Evolutionary conservation across 2,329 filamentous ascomycete species (phyloP), one percentile per base, ranked within the genome.

Genomic region (Curvularia eragrostidis): DNA sequence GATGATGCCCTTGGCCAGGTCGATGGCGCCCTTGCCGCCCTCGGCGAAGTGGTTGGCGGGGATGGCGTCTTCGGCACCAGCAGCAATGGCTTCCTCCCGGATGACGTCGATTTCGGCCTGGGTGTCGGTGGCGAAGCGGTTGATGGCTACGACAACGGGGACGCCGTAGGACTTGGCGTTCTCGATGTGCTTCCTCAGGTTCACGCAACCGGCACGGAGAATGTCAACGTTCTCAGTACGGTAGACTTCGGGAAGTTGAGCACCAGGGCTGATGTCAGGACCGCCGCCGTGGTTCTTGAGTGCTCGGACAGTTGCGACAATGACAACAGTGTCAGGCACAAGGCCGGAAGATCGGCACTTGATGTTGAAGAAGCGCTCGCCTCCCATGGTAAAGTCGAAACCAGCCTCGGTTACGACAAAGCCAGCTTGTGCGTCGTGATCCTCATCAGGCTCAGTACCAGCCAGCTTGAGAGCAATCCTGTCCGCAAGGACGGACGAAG

Each of bases 351-450:
- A 91, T 59, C 95, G 90, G 82, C 95, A 98, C 85, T 99, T 99
- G 84, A 99, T 98, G 83, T 99, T 98, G 87, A 99, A 98, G 85
- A 99, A 99, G 51, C 95, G 90, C 84, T 99, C 95, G 63, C 95
- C 95, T 64, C 95, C 95, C 95, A 99, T 99, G 71, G 95, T 98
- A 81, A 99, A 99, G 79, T 99, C 95, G 78, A 99, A 99, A 9
- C 95, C 95, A 52, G 95, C 94, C 79, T 99, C 95, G 1, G 95
- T 99, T 36, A 99, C 89, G 21, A 97, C 94, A 70, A 95, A 98
- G 9, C 95, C 95, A 28, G 91, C 87, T 83, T 95, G 94, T 67
- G 88, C 82, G 49, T 87, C 83, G 72, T 93, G 86, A 69, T 96
- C 87, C 81, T 98, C 95, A 65, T 96, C 94, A 5, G 88, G 85